These are phyloP conservation scores for Babesia ovis DNA, from an alignment of 169 alveolate genomes.

Conservation along the genomic window DNA sequence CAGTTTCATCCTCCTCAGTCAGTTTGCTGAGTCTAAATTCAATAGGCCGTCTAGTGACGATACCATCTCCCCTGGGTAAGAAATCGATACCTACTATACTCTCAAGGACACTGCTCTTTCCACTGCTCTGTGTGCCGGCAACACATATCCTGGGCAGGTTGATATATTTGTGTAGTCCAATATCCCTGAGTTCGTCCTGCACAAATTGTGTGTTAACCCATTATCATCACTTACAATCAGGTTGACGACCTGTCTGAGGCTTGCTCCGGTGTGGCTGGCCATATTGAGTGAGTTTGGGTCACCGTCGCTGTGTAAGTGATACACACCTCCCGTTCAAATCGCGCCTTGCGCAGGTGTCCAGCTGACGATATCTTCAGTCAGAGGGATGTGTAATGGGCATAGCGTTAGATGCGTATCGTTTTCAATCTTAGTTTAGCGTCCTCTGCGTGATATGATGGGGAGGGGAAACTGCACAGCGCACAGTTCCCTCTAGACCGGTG, in stretches of 20 bases:
- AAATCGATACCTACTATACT: conserved; percentile 96
- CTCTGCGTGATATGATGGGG: neutral
- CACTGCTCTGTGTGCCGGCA: conserved; percentile 87
- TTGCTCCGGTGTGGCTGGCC: conserved; percentile 46
- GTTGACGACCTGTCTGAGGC: conserved; percentile 56
- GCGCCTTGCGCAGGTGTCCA: neutral
- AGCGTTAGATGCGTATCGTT: neutral
- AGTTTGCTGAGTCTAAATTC: conserved; percentile 92
- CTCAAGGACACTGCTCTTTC: conserved; percentile 92
- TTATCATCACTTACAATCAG: conserved; percentile 45
- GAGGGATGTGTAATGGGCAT: neutral
- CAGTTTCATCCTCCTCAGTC: conserved; percentile 71
- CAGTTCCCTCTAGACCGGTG: neutral
- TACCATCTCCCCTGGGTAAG: conserved; percentile 97
- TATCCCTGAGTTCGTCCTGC: conserved; percentile 89
- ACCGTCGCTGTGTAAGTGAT: neutral
- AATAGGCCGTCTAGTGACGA: conserved; percentile 98
- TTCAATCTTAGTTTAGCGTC: neutral
- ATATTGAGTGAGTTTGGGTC: conserved; percentile 5
- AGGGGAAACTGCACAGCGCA: neutral
- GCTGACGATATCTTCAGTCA: neutral
- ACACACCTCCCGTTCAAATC: conserved; percentile 25
- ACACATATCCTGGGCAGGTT: conserved; percentile 87
- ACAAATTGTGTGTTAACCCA: neutral
- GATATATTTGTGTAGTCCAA: conserved; percentile 90